Evolutionary conservation across 805 yeast genomes (phyloP).

Genomic region (Suhomyces sp.): DNA sequence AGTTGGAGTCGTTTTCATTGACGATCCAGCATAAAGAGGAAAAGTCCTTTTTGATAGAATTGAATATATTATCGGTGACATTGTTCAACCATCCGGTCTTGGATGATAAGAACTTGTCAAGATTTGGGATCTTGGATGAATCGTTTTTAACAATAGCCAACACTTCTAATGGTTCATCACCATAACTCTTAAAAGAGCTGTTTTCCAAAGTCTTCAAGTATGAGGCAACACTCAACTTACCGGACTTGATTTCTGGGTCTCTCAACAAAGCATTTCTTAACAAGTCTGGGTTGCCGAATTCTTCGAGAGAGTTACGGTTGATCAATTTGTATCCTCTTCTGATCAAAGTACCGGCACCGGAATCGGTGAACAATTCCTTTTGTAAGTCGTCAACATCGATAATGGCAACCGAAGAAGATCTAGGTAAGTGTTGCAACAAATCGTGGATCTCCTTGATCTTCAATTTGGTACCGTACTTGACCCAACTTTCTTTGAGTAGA

Average conservation of each 20-base stretch:
- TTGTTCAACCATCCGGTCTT: slow-evolving; percentile 96
- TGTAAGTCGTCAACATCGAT: slow-evolving; percentile 93
- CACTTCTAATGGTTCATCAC: slow-evolving; percentile 95
- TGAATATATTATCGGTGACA: slow-evolving; percentile 92
- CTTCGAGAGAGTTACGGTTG: slow-evolving; percentile 64
- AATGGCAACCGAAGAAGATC: slow-evolving; percentile 97
- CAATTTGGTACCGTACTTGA: slow-evolving; percentile 95
- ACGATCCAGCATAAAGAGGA: slow-evolving; percentile 81
- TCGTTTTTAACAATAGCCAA: slow-evolving; percentile 73
- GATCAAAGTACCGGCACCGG: slow-evolving; percentile 98
- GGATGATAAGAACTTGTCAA: slow-evolving; percentile 84
- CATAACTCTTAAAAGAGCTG: slow-evolving; percentile 68
- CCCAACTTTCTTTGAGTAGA: slow-evolving; percentile 93
- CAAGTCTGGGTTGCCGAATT: slow-evolving; percentile 70
- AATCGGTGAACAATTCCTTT: slow-evolving; percentile 95
- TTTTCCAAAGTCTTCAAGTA: slow-evolving; percentile 72
- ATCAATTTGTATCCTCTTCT: slow-evolving; percentile 93
- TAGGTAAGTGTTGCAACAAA: slow-evolving; percentile 86
- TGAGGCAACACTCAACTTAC: slow-evolving; percentile 71
- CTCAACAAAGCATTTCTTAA: slow-evolving; percentile 73
- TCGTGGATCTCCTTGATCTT: slow-evolving; percentile 97
- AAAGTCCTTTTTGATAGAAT: slow-evolving; percentile 72
- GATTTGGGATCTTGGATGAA: slow-evolving; percentile 54
- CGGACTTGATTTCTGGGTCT: slow-evolving; percentile 71
- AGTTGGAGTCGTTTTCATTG: slow-evolving; percentile 84